Conservation (phyloP, 2,329 filamentous ascomycete species). For the Fusarium penzigii region DNA sequence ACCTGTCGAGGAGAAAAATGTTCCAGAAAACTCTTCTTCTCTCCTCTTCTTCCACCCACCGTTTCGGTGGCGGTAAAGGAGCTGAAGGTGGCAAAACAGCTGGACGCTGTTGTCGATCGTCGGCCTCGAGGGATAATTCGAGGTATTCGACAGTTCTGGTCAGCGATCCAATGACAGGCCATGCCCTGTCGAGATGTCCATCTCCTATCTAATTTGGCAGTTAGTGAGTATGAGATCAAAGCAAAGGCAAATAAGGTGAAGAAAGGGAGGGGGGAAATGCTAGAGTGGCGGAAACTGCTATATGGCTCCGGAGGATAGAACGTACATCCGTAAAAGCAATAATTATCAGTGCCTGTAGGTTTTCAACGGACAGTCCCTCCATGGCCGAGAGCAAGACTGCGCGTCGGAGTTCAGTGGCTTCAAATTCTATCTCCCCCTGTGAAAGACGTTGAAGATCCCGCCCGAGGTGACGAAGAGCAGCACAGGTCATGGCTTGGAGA, state of each 20-base stretch:
- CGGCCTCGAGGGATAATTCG: slow-evolving; percentile 23
- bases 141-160: slow-evolving; percentile 30
- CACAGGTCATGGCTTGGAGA: slow-evolving; percentile 5
- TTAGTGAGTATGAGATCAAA: neutral
- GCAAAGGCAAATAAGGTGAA: no score
- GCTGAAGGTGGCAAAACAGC: slow-evolving; percentile 1
- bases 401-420: neutral
- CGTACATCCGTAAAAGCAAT: slow-evolving; percentile 39
- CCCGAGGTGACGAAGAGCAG: neutral
- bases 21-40: slow-evolving; percentile 33
- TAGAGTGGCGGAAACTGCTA: no score
- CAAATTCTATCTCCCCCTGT: no score
- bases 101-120: slow-evolving; percentile 1
- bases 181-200: slow-evolving; percentile 22
- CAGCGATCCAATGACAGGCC: slow-evolving; percentile 30
- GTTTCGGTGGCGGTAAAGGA: slow-evolving; percentile 14
- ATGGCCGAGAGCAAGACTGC: slow-evolving; percentile 32
- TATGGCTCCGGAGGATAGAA: neutral
- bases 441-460: no score
- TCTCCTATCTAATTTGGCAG: slow-evolving; percentile 20
- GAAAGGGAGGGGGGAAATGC: no score
- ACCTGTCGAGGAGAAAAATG: slow-evolving; percentile 32
- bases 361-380: slow-evolving; percentile 38
- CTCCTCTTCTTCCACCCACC: slow-evolving; percentile 33
- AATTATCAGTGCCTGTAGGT: slow-evolving; percentile 39